Percentiles rank a stretch among this genome's conserved stretches.
phyloP scores from a whole-genome alignment of 176 grass and related monocot genomes.

The Cenchrus fungigraminus region DNA sequence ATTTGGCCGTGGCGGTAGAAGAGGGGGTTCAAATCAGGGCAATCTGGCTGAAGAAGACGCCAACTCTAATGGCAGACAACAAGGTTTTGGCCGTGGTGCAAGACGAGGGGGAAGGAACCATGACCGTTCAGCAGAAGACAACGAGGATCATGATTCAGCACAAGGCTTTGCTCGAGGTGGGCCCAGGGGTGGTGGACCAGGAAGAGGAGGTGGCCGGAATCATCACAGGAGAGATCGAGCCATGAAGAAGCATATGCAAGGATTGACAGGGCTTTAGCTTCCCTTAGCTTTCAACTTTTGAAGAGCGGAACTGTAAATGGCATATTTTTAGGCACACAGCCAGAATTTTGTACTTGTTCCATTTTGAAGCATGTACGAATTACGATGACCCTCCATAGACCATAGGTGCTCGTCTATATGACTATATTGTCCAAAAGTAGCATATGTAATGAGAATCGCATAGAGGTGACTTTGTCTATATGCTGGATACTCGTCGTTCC shows the following conservation, averaged over 20 bases:
- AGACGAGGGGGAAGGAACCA: slow-evolving; percentile 45
- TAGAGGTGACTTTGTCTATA: not conserved
- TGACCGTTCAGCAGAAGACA: slow-evolving; percentile 34
- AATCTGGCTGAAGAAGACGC: not conserved
- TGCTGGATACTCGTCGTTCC: not conserved
- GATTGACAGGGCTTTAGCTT: slow-evolving; percentile 57
- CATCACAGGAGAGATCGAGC: slow-evolving; percentile 67
- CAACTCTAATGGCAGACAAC: slow-evolving; percentile 31
- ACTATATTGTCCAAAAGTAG: not conserved
- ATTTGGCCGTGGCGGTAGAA: slow-evolving; percentile 36
- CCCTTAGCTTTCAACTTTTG: slow-evolving; percentile 4
- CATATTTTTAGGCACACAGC: slow-evolving; percentile 11
- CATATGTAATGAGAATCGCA: not conserved
- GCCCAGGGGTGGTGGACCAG: slow-evolving; percentile 45
- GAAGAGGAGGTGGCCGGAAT: slow-evolving; percentile 67
- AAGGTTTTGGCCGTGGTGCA: slow-evolving; percentile 50
- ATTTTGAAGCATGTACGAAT: not conserved
- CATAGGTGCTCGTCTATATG: not conserved
- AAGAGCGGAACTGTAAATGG: slow-evolving; percentile 41
- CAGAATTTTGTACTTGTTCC: not conserved
- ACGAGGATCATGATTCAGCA: slow-evolving; percentile 29
- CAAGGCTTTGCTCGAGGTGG: slow-evolving; percentile 46
- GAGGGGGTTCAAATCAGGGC: slow-evolving; percentile 12
- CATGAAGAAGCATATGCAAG: slow-evolving; percentile 79
- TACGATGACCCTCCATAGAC: not conserved